phyloP scores from a whole-genome alignment of 164 flowering plant species.

The Magnolia kwangsiensis region DNA sequence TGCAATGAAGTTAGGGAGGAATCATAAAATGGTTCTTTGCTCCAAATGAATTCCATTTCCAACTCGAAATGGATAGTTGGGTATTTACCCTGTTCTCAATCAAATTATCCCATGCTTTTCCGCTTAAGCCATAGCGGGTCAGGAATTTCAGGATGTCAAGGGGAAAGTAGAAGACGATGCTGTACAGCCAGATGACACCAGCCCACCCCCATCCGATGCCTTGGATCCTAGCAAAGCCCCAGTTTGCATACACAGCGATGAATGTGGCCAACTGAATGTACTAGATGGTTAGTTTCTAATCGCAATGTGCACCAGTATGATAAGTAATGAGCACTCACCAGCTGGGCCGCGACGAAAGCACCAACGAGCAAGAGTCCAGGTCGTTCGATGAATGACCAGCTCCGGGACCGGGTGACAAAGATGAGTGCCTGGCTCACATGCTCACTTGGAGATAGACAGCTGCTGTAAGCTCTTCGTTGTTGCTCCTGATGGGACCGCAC shows the following conservation, averaged over 20 bases:
- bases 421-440: conserved; percentile 84
- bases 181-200: conserved; percentile 69
- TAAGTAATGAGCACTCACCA: conserved; percentile 33
- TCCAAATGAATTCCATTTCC: too few species aligned
- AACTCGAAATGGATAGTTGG: too few species aligned
- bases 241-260: conserved; percentile 59
- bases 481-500: conserved; percentile 38
- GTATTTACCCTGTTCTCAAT: conserved; percentile 47
- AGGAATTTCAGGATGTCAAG: conserved; percentile 73
- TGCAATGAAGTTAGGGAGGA: neutral
- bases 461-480: conserved; percentile 47
- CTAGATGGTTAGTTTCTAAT: too few species aligned
- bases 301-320: neutral
- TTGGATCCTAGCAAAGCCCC: conserved; percentile 55
- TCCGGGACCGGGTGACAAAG: conserved; percentile 80
- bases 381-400: conserved; percentile 83
- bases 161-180: conserved; percentile 64
- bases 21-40: too few species aligned
- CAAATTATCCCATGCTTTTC: conserved; percentile 57
- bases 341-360: conserved; percentile 73
- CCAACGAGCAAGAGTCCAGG: conserved; percentile 65
- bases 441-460: conserved; percentile 89
- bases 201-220: conserved; percentile 93
- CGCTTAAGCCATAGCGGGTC: conserved; percentile 50
- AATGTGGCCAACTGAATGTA: conserved; percentile 48